These are phyloP conservation scores for Allomyces macrogynus DNA, from an alignment of 192 early-diverging fungal species.

Conservation along the genomic window DNA sequence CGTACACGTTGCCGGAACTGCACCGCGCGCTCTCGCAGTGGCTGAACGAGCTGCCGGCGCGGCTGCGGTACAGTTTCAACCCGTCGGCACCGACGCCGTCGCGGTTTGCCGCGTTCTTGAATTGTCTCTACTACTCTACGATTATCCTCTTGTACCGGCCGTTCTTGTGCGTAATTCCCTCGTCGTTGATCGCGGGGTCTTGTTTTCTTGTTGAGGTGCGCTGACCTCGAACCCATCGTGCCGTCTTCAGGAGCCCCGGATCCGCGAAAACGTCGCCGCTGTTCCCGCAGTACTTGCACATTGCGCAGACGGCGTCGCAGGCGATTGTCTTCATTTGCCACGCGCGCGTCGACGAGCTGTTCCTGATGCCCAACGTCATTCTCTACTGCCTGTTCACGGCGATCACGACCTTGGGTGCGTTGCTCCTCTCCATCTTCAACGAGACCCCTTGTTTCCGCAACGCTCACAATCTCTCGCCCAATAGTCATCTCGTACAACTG, in stretches of 20 bases:
- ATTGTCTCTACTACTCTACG: neutral
- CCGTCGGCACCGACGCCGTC: neutral
- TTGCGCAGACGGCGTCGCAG: neutral
- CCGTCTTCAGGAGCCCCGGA: no score
- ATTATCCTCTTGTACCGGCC: neutral
- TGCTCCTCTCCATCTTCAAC: no score
- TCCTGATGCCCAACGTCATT: neutral
- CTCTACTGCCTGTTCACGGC: neutral
- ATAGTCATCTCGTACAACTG: neutral
- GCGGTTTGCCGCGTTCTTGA: neutral
- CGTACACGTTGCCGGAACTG: neutral
- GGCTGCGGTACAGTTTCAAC: neutral
- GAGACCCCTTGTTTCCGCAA: no score
- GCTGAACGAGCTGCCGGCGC: neutral
- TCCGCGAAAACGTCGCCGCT: neutral
- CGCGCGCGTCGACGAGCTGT: neutral
- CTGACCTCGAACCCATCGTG: no score
- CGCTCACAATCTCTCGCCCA: no score
- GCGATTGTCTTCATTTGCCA: neutral
- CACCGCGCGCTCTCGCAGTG: neutral
- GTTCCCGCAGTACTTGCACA: neutral
- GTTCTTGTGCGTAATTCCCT: neutral
- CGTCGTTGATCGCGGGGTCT: no score
- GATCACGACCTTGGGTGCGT: neutral
- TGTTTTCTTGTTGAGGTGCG: neutral